phyloP scores from a whole-genome alignment of 78 protist species.

The Cavenderia fasciculata region DNA sequence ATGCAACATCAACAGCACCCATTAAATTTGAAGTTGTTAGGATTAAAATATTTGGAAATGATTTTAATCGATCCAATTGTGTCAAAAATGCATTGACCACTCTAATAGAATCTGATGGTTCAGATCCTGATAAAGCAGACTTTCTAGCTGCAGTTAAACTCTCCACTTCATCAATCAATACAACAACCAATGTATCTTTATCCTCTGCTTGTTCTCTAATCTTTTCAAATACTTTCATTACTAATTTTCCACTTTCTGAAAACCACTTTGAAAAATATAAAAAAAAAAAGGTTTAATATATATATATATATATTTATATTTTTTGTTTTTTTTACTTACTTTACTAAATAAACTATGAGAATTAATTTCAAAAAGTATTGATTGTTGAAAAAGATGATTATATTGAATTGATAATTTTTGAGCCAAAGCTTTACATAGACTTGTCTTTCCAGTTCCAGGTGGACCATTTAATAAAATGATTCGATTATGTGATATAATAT shows the following conservation, averaged over 20 bases:
- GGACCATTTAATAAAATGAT: slow-evolving; percentile 97
- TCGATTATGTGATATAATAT: slow-evolving; percentile 58
- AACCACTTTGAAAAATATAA: slow-evolving; percentile 96
- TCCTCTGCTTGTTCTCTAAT: slow-evolving; percentile 85
- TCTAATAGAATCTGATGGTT: slow-evolving; percentile 97
- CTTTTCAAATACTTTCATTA: slow-evolving; percentile 85
- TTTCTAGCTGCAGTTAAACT: slow-evolving; percentile 92
- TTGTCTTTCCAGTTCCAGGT: slow-evolving; percentile 98
- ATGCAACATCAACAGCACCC: slow-evolving; percentile 88
- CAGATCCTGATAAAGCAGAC: slow-evolving; percentile 86
- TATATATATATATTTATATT: too few species aligned
- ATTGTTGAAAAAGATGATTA: slow-evolving; percentile 21
- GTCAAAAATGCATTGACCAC: slow-evolving; percentile 99
- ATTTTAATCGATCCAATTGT: slow-evolving; percentile 92
- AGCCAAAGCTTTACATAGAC: slow-evolving; percentile 92
- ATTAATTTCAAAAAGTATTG: slow-evolving; percentile 88
- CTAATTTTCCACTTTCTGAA: slow-evolving; percentile 98
- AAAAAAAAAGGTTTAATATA: background rate
- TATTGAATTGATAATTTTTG: slow-evolving; percentile 93
- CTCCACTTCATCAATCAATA: slow-evolving; percentile 95
- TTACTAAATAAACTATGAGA: slow-evolving; percentile 94
- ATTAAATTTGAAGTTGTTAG: slow-evolving; percentile 96
- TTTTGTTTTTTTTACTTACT: background rate
- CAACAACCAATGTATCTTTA: slow-evolving; percentile 59
- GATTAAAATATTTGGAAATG: slow-evolving; percentile 86